These are phyloP conservation scores for Dentiscutata heterogama DNA, from an alignment of 371 early-diverging fungal species.

Conservation along the genomic window DNA sequence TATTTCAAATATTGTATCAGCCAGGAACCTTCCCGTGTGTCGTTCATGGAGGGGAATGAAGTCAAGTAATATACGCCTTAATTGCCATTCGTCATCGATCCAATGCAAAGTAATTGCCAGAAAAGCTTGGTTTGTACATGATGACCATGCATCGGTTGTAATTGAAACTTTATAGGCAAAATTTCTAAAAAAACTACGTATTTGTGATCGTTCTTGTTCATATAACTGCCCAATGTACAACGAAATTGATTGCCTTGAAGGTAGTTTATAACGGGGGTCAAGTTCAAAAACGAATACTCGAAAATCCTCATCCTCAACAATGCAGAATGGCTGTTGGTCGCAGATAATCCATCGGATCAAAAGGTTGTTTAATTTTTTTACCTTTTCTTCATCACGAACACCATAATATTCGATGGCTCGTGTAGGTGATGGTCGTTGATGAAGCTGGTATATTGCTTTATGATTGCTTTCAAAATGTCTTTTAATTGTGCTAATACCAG, in stretches of 20 bases:
- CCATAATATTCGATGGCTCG: not conserved
- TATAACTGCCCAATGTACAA: not conserved
- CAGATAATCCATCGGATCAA: not conserved
- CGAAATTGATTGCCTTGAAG: not conserved
- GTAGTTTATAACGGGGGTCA: not conserved
- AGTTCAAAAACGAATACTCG: not conserved
- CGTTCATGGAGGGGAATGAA: not conserved
- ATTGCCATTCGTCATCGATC: not conserved
- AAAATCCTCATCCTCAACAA: not conserved
- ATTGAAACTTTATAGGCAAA: not conserved
- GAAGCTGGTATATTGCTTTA: not conserved
- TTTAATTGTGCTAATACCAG: not conserved
- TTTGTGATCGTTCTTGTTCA: not conserved
- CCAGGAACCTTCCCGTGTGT: not conserved
- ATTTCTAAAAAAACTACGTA: not conserved
- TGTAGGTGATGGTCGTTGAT: too few relatives aligned
- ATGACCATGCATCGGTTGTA: not conserved
- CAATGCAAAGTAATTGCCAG: not conserved
- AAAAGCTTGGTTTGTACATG: not conserved
- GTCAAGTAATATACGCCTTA: not conserved
- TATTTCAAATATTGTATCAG: slow-evolving; percentile 43
- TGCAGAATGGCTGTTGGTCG: not conserved
- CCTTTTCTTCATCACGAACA: not conserved
- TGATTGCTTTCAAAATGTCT: not conserved
- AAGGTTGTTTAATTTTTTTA: not conserved